These are phyloP conservation scores for Dysphania ambrosioides DNA, from an alignment of 148 eudicot genomes.

Conservation along the genomic window DNA sequence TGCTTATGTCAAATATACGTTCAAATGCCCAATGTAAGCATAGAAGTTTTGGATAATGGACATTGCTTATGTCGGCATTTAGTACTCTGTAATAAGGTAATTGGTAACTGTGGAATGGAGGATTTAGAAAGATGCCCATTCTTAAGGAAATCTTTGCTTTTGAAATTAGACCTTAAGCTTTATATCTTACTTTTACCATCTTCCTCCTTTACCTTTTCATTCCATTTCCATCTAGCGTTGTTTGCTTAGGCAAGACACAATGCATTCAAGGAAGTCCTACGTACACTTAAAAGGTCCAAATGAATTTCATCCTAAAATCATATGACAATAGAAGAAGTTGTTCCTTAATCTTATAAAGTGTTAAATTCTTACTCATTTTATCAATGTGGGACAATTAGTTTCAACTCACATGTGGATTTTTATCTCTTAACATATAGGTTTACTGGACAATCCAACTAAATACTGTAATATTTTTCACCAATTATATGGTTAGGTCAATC, in stretches of 20 bases:
- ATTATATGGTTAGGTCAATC: background rate
- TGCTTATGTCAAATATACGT: conserved; percentile 6
- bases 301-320: no score
- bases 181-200: background rate
- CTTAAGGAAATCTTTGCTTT: conserved; percentile 5
- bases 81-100: conserved; percentile 5
- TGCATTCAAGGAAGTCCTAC: no score
- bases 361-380: no score
- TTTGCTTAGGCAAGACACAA: no score
- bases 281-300: no score
- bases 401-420: no score
- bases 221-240: no score
- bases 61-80: conserved; percentile 14
- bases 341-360: no score
- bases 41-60: background rate
- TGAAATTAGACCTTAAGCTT: background rate
- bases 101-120: background rate
- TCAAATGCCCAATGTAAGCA: background rate
- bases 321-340: no score
- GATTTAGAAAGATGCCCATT: background rate
- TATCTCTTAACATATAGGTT: no score
- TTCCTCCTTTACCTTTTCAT: background rate
- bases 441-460: background rate
- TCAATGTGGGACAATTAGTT: no score
- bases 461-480: background rate